These are phyloP conservation scores for Colletotrichum destructivum DNA, from an alignment of 2,329 filamentous ascomycete species.

Conservation along the genomic window DNA sequence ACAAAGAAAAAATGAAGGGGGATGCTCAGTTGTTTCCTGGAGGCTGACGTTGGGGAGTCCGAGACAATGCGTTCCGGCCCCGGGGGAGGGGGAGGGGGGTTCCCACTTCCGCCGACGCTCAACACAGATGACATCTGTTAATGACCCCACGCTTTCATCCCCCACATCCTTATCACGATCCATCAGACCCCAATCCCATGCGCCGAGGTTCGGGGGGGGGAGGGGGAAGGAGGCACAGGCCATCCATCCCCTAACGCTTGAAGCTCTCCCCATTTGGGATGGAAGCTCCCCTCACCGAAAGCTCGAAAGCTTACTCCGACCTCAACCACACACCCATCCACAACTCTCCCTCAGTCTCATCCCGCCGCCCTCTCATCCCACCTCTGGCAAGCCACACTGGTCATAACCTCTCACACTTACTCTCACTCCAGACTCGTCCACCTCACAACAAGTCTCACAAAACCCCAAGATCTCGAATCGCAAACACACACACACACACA, in stretches of 20 bases:
- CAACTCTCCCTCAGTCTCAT: background rate
- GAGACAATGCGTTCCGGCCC: slow-evolving; percentile 31
- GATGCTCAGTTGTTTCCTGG: too few species aligned
- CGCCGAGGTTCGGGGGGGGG: slow-evolving; percentile 1
- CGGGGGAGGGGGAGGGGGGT: too few species aligned
- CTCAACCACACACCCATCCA: slow-evolving; percentile 14
- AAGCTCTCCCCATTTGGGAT: slow-evolving; percentile 17
- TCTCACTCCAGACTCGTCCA: background rate
- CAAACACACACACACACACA: background rate
- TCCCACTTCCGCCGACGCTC: background rate
- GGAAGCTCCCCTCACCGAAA: slow-evolving; percentile 15
- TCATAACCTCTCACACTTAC: background rate
- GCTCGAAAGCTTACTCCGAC: slow-evolving; percentile 21
- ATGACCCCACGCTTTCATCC: background rate
- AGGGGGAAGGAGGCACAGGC: slow-evolving; percentile 3
- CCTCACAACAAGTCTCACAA: background rate
- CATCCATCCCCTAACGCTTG: slow-evolving; percentile 8
- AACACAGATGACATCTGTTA: slow-evolving; percentile 26
- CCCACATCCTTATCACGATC: slow-evolving; percentile 17
- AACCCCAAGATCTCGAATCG: background rate
- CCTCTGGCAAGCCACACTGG: background rate
- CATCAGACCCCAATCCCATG: slow-evolving; percentile 4
- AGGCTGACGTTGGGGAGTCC: slow-evolving; percentile 22
- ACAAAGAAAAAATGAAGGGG: too few species aligned
- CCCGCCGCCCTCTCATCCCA: background rate